Base-by-base conservation (phyloP, 768 basidiomycete species). In the Candolleomyces eurysporus region DNA sequence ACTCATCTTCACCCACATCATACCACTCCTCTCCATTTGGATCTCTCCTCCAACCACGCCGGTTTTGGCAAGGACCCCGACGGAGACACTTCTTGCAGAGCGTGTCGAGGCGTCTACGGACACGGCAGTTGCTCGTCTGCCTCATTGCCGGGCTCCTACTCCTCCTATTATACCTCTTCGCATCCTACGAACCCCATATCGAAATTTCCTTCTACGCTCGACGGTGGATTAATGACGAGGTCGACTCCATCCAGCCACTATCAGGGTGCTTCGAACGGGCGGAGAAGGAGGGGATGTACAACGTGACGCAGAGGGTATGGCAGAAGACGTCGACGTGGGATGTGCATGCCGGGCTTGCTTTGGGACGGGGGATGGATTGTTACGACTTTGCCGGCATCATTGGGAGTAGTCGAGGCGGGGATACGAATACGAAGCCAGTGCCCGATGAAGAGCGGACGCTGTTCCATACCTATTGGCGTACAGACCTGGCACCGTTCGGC, bases 381-480 rank as follows among this genome's bases (percentile, higher is more conserved):
- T 98, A 96, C 70, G 87, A 94, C 70, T 96, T 95, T 73, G 91
- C 95, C 3, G 88, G 89, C 14, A 94, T 93, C 16, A 84, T 98
- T 22, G 62, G 59, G n/a, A 62, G 52, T 57, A 50, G 10, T 16
- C 36, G 8, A 61, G 63, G 53, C 51, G 3, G 8, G 21, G 11
- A 45, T 46, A 26, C 21, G 17, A 22, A 51, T 26, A 31, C 26
- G 17, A 31, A 46, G 40, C n/a, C 43, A 8, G 11, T 76, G 1
- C 69, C 74, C 17, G 69, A 76, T 17, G 80, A 82, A 14, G 76
- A 79, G 19, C 83, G 85, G 19, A 82, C 84, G 13, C 84, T 86
- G 57, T 96, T 86, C 70, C 96, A 98, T 73, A 90, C 94, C 1
- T 98, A 98, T 72, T 98, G 96, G 96, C 82, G 96, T 14, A 85